Conservation (phyloP, 2,329 filamentous ascomycete species). For the Scorias spongiosa region DNA sequence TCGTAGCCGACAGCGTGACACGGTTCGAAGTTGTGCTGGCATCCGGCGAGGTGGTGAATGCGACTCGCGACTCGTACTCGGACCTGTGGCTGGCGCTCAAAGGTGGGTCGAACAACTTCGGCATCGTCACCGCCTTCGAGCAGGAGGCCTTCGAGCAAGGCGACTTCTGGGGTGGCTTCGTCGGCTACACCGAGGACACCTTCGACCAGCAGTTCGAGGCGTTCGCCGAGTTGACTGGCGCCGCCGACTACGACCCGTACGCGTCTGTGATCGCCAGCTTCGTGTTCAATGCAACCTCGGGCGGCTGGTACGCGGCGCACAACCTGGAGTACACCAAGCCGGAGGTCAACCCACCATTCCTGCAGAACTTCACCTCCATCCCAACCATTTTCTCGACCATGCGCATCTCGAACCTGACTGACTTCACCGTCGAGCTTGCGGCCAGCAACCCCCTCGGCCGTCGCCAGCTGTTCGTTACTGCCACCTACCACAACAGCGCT, state of each 20-base stretch:
- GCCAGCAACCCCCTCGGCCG: conserved; percentile 2
- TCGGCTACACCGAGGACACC: conserved; percentile 29
- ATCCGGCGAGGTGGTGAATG: conserved; percentile 22
- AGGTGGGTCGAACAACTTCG: conserved; percentile 31
- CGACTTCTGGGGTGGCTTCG: conserved; percentile 20
- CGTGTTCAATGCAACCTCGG: conserved; percentile 5
- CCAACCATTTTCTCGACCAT: conserved; percentile 8
- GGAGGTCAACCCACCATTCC: conserved; percentile 6
- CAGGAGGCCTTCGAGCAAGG: conserved; percentile 12
- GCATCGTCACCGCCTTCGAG: conserved; percentile 29
- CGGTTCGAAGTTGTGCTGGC: conserved; percentile 25
- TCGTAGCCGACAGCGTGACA: conserved; percentile 30
- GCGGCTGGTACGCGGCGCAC: conserved; percentile 5
- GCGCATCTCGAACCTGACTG: conserved; percentile 9
- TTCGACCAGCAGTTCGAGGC: conserved; percentile 6
- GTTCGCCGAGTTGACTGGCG: conserved; percentile 6
- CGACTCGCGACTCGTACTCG: conserved; percentile 27
- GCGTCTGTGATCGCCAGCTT: conserved; percentile 9
- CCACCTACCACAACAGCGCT: conserved; percentile 8
- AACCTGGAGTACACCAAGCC: conserved; percentile 12
- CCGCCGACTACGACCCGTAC: conserved; percentile 8
- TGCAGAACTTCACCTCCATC: conserved; percentile 9
- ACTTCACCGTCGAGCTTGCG: conserved; percentile 8
- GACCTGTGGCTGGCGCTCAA: conserved; percentile 34
- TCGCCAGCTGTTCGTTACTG: conserved; percentile 9